Evolutionary conservation across 2,329 filamentous ascomycete genomes (phyloP).

Genomic region (Talaromyces sp.): DNA sequence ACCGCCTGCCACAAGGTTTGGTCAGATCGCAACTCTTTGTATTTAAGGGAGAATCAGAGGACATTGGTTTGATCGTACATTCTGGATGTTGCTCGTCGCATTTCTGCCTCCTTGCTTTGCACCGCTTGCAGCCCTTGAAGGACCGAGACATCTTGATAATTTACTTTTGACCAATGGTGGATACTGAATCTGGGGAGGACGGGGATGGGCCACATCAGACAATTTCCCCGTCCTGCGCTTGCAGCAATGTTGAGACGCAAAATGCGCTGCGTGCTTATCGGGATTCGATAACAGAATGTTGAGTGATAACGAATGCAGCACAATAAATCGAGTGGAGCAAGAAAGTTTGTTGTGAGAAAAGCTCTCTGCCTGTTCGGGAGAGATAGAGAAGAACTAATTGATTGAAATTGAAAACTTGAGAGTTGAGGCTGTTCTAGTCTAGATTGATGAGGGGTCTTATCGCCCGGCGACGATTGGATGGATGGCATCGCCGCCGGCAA

Average conservation of each 20-base stretch:
- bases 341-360: not conserved
- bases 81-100: slow-evolving; percentile 43
- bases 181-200: not conserved
- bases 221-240: not conserved
- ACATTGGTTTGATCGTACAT: slow-evolving; percentile 24
- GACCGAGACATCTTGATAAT: slow-evolving; percentile 36
- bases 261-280: not conserved
- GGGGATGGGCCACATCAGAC: slow-evolving; percentile 3
- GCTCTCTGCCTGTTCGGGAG: too few species aligned
- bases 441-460: not conserved
- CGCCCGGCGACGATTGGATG: not conserved
- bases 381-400: not conserved
- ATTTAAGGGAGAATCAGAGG: not conserved
- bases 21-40: not conserved
- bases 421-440: not conserved
- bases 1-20: slow-evolving; percentile 16
- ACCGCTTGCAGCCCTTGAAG: slow-evolving; percentile 43
- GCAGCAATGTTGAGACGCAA: not conserved
- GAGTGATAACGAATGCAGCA: not conserved
- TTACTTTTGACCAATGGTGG: slow-evolving; percentile 6
- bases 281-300: not conserved
- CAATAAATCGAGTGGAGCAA: not conserved
- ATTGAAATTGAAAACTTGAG: not conserved
- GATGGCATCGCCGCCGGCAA: not conserved
- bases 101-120: slow-evolving; percentile 45